These are phyloP conservation scores for Phytophthora brassicae DNA, from an alignment of 352 stramenopile species.

Conservation along the genomic window DNA sequence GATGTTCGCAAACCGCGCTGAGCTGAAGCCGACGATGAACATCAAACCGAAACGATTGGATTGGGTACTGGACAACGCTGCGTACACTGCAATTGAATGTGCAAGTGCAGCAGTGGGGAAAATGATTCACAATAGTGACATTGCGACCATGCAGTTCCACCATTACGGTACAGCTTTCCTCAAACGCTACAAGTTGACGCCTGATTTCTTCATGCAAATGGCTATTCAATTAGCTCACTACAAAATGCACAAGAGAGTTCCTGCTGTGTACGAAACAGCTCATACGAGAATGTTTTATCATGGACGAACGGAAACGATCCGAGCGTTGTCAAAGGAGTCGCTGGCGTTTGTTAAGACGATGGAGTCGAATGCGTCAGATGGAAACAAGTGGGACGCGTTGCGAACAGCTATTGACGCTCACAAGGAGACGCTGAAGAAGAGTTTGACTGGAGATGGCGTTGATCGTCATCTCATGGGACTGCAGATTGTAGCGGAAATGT, in stretches of 20 bases:
- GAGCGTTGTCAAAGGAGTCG: constrained; percentile 88
- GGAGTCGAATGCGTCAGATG: constrained; percentile 59
- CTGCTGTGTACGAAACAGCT: constrained; percentile 96
- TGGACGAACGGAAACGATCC: constrained; percentile 93
- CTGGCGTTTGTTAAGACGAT: constrained; percentile 92
- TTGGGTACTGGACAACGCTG: constrained; percentile 85
- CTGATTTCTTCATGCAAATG: constrained; percentile 97
- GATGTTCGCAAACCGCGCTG: constrained; percentile 76
- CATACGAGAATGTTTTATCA: constrained; percentile 98
- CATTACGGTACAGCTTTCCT: constrained; percentile 92
- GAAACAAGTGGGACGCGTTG: constrained; percentile 88
- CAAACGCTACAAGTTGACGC: constrained; percentile 94
- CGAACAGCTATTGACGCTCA: constrained; percentile 89
- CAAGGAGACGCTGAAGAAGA: constrained; percentile 89
- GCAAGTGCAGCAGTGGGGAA: constrained; percentile 90
- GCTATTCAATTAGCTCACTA: constrained; percentile 97
- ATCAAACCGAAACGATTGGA: constrained; percentile 74
- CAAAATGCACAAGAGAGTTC: constrained; percentile 93
- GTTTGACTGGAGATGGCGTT: constrained; percentile 87
- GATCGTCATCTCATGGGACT: constrained; percentile 97
- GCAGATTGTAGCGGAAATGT: constrained; percentile 92
- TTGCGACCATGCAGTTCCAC: constrained; percentile 91
- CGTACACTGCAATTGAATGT: constrained; percentile 80
- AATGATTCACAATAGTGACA: constrained; percentile 90
- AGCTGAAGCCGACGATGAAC: constrained; percentile 60